Conservation (phyloP, 2,329 filamentous ascomycete species). For the Cordyceps tenuipes region DNA sequence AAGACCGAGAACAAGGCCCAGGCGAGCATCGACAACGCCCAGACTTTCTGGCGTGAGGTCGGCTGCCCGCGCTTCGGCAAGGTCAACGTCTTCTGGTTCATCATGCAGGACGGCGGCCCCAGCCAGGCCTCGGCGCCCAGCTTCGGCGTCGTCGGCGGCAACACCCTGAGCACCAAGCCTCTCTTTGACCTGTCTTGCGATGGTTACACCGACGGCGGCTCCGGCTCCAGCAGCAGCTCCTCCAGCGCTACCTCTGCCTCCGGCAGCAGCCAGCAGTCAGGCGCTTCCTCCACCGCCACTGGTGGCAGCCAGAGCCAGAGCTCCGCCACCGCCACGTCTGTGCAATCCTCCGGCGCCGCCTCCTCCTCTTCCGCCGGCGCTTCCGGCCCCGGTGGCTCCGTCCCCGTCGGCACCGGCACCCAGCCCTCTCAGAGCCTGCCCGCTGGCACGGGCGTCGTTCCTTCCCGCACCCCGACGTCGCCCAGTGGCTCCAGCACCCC, state of each 20-base stretch:
- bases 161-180: conserved; percentile 41
- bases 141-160: conserved; percentile 59
- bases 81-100: conserved; percentile 69
- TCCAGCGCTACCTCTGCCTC: conserved; percentile 11
- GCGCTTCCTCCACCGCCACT: conserved; percentile 9
- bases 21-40: conserved; percentile 58
- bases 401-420: conserved; percentile 14
- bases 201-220: conserved; percentile 16
- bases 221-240: conserved; percentile 12
- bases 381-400: conserved; percentile 20
- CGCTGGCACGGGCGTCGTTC: conserved; percentile 10
- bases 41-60: conserved; percentile 73
- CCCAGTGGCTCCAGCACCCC: conserved; percentile 2
- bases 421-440: conserved; percentile 10
- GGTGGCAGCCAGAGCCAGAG: conserved; percentile 11
- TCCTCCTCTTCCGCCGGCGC: conserved; percentile 17
- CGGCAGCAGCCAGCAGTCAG: conserved; percentile 16
- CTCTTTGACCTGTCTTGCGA: conserved; percentile 57
- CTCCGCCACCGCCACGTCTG: neutral
- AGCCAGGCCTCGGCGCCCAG: conserved; percentile 49
- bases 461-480: neutral
- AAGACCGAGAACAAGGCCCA: conserved; percentile 52
- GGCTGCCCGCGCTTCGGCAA: conserved; percentile 62
- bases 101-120: conserved; percentile 57
- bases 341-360: neutral